phyloP scores from a whole-genome alignment of 768 basidiomycete genomes.

The Daedaleopsis sinensis region DNA sequence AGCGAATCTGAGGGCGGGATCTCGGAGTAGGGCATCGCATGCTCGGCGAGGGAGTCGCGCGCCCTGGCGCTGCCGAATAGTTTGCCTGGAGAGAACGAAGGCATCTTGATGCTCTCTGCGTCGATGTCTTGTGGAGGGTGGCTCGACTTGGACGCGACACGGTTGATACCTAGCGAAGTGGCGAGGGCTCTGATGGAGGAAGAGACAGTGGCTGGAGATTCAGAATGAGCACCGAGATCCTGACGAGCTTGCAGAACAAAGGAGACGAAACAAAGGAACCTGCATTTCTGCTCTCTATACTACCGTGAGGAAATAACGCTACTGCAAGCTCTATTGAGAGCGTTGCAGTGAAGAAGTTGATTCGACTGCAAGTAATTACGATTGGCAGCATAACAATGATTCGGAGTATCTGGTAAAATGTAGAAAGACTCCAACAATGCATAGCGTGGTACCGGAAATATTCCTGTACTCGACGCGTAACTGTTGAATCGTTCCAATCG shows the following conservation, averaged over 20 bases:
- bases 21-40: slow-evolving; percentile 21
- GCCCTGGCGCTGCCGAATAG: slow-evolving; percentile 7
- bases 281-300: not conserved
- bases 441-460: no score
- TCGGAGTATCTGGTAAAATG: no score
- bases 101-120: slow-evolving; percentile 23
- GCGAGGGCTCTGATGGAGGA: slow-evolving; percentile 80
- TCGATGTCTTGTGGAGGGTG: slow-evolving; percentile 26
- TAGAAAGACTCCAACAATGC: no score
- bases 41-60: slow-evolving; percentile 20
- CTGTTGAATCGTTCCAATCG: no score
- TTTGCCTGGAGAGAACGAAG: slow-evolving; percentile 26
- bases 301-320: not conserved
- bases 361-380: no score
- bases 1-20: slow-evolving; percentile 20
- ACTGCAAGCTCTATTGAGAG: no score
- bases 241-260: no score
- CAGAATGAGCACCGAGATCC: not conserved
- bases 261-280: not conserved
- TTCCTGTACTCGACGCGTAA: no score
- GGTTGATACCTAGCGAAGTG: slow-evolving; percentile 74
- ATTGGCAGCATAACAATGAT: no score
- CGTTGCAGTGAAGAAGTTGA: no score
- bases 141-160: slow-evolving; percentile 33
- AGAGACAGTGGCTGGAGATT: slow-evolving; percentile 51